Base-by-base conservation (phyloP, 768 basidiomycete species). In the Leccinum pellstonianum region DNA sequence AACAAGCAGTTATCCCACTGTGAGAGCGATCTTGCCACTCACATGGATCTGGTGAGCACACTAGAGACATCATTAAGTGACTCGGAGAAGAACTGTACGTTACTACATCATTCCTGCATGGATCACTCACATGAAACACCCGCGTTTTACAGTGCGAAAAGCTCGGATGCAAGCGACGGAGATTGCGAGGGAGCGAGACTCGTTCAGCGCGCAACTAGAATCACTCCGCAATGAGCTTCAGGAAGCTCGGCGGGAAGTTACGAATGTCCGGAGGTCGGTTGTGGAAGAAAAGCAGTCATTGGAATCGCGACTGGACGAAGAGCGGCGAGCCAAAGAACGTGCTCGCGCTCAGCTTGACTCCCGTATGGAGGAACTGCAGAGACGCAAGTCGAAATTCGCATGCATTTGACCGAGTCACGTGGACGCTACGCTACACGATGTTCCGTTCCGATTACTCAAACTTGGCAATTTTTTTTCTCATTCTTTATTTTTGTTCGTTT, bases 1-100 rank as follows among this genome's bases (percentile, higher is more conserved):
- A 95, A 94, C 75, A 95, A 96, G 73, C 93, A 95, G 73, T 73
- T 97, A 52, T 86, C 86, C n/a, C 94, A 96, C 72, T 95, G 93
- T 69, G 95, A 97, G 76, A 84, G 82, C 62, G 94, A 97, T 74
- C 79, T 95, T 63, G 91, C 95, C 66, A 87, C 90, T 27, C 93
- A 95, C 68, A 93, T 94, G 83, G 92, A 96, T 71, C 83, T 94
- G 55, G 92, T 94, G 62, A 82, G 77, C 62, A 91, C 88, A 10
- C 80, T 96, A 25, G 93, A 96, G 76, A 83, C 87, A 48, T 93
- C 91, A 6, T 80, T 96, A 14, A 89, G 90, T 53, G 94, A 96
- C 67, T 91, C 92, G 21, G 95, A 96, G 77, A 93, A 96, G 74
- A 95, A 94, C 69, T 79, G 93, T 94, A 74, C 77, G 92, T 84